Evolutionary conservation across 2,329 filamentous ascomycete genomes (phyloP).

Genomic region (Fusarium sp.): DNA sequence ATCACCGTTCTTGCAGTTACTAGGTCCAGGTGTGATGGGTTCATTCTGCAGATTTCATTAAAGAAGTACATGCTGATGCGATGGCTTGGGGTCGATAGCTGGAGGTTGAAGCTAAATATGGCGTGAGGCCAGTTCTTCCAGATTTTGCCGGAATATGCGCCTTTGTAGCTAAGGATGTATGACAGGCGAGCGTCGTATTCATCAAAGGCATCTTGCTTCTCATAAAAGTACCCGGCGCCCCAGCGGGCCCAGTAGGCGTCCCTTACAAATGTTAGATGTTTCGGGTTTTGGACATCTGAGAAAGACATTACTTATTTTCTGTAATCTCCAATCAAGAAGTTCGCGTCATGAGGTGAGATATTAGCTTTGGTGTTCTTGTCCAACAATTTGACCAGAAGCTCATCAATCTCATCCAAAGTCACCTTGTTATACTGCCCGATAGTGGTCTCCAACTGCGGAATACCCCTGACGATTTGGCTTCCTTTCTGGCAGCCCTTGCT

Average conservation of each 20-base stretch:
- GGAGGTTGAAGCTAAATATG: not conserved
- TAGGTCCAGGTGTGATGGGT: not conserved
- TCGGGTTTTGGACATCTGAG: accelerated
- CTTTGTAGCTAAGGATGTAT: not conserved
- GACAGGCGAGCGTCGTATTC: not conserved
- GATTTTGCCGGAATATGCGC: not conserved
- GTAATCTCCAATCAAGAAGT: not conserved
- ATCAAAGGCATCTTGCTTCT: not conserved
- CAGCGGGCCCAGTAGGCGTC: not conserved
- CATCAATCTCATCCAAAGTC: not conserved
- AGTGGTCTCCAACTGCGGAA: not conserved
- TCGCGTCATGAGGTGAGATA: not conserved
- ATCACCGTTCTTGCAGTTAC: not conserved
- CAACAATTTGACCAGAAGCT: not conserved
- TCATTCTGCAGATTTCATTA: not conserved
- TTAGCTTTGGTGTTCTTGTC: not conserved
- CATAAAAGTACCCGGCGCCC: not conserved
- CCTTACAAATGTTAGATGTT: accelerated
- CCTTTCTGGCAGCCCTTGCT: not conserved
- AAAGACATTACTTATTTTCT: not conserved
- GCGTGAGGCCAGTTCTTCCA: not conserved
- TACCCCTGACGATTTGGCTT: not conserved
- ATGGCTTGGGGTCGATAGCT: accelerated
- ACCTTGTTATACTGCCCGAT: not conserved
- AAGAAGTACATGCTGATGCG: accelerated